These are phyloP conservation scores for Gelatoporia subvermispora DNA, from an alignment of 768 basidiomycete species.

Conservation along the genomic window DNA sequence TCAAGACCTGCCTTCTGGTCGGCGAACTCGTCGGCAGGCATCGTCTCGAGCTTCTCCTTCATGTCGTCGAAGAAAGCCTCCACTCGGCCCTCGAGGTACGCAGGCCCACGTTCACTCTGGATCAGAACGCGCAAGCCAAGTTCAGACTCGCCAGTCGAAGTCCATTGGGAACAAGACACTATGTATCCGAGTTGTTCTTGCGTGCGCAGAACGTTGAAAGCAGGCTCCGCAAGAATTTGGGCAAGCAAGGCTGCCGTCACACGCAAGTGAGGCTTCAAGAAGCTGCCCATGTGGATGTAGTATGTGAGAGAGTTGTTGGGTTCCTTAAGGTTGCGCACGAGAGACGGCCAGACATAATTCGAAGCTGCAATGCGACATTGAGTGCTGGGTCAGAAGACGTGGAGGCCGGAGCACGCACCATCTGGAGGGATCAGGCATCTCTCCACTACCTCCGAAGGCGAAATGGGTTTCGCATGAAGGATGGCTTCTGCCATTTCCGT, in stretches of 20 bases:
- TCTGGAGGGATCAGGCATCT: conserved; percentile 60
- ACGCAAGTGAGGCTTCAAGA: conserved; percentile 58
- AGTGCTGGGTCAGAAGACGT: background rate
- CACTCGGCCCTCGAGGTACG: conserved; percentile 80
- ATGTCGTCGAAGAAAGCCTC: conserved; percentile 82
- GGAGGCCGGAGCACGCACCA: conserved; percentile 36
- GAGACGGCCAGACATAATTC: conserved; percentile 60
- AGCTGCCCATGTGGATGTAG: conserved; percentile 73
- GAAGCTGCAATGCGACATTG: conserved; percentile 42
- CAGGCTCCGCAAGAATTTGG: conserved; percentile 86
- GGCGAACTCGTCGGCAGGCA: conserved; percentile 68
- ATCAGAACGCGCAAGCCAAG: conserved; percentile 79
- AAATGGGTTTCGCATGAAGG: conserved; percentile 50
- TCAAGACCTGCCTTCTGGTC: conserved; percentile 76
- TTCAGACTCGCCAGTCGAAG: conserved; percentile 58
- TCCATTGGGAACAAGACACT: conserved; percentile 58
- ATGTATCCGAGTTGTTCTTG: conserved; percentile 96
- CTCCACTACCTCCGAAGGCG: conserved; percentile 46
- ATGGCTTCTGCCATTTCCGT: conserved; percentile 67
- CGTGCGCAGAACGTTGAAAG: conserved; percentile 87
- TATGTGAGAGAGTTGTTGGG: conserved; percentile 85
- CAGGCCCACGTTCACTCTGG: conserved; percentile 81
- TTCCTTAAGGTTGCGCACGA: conserved; percentile 79
- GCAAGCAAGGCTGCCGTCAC: conserved; percentile 67
- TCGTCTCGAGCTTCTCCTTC: conserved; percentile 59